Conservation (phyloP, 2,329 filamentous ascomycete species). For the Aspergillus texensis region DNA sequence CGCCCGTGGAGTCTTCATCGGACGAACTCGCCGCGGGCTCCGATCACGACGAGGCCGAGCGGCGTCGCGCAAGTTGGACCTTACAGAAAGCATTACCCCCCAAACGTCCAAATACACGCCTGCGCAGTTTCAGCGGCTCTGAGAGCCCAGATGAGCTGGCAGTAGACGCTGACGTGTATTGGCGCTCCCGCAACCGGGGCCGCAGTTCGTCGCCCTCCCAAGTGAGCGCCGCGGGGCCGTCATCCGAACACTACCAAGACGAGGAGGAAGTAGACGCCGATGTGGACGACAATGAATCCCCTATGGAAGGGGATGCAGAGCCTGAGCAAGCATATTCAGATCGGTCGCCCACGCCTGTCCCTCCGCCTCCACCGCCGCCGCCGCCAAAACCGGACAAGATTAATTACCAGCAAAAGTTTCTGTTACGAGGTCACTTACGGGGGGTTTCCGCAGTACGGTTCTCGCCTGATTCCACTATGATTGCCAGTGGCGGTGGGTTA, state of each 20-base stretch:
- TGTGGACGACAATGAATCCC: slow-evolving; percentile 23
- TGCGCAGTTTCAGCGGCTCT: slow-evolving; percentile 35
- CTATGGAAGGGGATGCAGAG: slow-evolving; percentile 18
- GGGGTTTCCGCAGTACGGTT: slow-evolving; percentile 85
- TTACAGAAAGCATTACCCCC: slow-evolving; percentile 34
- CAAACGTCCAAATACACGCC: slow-evolving; percentile 28
- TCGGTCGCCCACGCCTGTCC: slow-evolving; percentile 40
- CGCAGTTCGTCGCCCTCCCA: slow-evolving; percentile 26
- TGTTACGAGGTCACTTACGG: slow-evolving; percentile 75
- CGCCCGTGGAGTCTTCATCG: slow-evolving; percentile 39
- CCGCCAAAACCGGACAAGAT: slow-evolving; percentile 59
- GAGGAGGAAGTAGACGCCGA: slow-evolving; percentile 18
- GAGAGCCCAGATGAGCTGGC: slow-evolving; percentile 51
- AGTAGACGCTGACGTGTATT: slow-evolving; percentile 41
- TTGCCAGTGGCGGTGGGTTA: slow-evolving; percentile 74
- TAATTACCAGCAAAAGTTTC: slow-evolving; percentile 69
- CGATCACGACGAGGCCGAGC: slow-evolving; percentile 38
- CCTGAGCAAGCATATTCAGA: slow-evolving; percentile 26
- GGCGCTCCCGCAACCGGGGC: slow-evolving; percentile 33
- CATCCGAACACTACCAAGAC: slow-evolving; percentile 9
- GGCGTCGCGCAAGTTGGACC: slow-evolving; percentile 40
- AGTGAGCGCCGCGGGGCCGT: slow-evolving; percentile 9
- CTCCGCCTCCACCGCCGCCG: slow-evolving; percentile 42
- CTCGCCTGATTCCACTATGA: slow-evolving; percentile 85
- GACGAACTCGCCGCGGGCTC: slow-evolving; percentile 43